Base-by-base conservation (phyloP, 768 basidiomycete species). In the Boletus subparvulus region DNA sequence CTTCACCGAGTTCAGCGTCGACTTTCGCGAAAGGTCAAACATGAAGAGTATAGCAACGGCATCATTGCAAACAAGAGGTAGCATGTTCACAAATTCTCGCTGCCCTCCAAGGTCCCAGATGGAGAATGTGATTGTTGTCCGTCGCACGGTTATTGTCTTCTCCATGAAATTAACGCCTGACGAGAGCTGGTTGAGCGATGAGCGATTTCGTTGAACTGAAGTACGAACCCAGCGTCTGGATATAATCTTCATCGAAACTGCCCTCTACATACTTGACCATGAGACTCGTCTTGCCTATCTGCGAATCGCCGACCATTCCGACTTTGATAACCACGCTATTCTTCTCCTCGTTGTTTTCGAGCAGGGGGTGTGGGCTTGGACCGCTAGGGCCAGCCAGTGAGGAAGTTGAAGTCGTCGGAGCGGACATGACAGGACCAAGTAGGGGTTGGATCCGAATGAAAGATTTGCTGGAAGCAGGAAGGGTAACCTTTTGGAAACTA, bases 191-290 rank as follows among this genome's bases (percentile, higher is more conserved):
- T 44, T 70, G 57, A 66, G 58, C 16, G 44, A 47, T 13, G 51
- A 46, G 45, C 5, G 52, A 12, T 1, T 1, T 30, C 0, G 45
- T 36, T 49, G 37, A 52, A 55, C 39, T 35, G 40, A 6, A 28
- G 24, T 28, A 77, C 86, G 55, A 68, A 88, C 93, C 96, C 77
- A 99, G 87, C 77, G 96, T 98, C 84, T 98, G 96, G 73, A 99
- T 98, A 78, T 98, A 98, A 74, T 98, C 96, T 79, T 96, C 94
- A 75, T 97, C 94, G 74, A 96, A 97, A 75, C 90, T 93, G 50
- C 96, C 96, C 78, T 99, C 96, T 58, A 98, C 95, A 69, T 98
- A 98, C 78, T 98, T 98, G 75, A 98, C 95, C 96, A 98, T 98
- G 72, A 98, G 80, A 75, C 92, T 94, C 61, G 96, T 98, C 83